phyloP scores from a whole-genome alignment of 495 filamentous ascomycete species.

The Hypoxylon rickii region DNA sequence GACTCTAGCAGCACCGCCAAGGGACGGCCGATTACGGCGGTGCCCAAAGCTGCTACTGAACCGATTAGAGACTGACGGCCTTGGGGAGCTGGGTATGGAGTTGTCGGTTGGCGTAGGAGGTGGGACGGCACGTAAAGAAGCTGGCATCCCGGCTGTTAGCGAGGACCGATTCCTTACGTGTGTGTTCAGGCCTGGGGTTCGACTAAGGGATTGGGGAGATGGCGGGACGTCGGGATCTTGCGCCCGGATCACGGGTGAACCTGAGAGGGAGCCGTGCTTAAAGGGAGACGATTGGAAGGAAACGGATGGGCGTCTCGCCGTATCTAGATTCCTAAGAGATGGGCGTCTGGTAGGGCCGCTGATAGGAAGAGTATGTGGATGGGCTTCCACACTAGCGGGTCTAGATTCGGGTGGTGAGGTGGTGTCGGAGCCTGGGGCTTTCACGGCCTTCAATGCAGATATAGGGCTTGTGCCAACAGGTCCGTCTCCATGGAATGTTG shows the following conservation, averaged over 20 bases:
- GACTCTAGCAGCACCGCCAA: conserved; percentile 67
- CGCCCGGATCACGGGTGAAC: conserved; percentile 66
- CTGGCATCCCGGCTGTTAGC: conserved; percentile 66
- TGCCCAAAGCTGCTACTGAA: conserved; percentile 73
- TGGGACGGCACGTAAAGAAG: conserved; percentile 60
- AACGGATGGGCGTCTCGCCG: conserved; percentile 70
- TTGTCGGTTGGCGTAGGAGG: conserved; percentile 60
- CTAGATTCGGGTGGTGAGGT: conserved; percentile 67
- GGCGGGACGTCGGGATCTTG: conserved; percentile 48
- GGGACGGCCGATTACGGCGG: conserved; percentile 74
- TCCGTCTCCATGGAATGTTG: conserved; percentile 86
- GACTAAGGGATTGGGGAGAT: conserved; percentile 65
- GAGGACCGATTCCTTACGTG: conserved; percentile 72
- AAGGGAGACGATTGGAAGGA: conserved; percentile 84
- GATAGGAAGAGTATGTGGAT: conserved; percentile 53
- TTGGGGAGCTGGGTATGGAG: conserved; percentile 68
- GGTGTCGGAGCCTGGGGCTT: conserved; percentile 57
- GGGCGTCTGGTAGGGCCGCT: conserved; percentile 34
- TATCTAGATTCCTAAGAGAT: conserved; percentile 52
- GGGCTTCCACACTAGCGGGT: conserved; percentile 54
- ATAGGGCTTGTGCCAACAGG: conserved; percentile 81
- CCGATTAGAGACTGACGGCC: conserved; percentile 77
- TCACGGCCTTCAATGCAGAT: conserved; percentile 76
- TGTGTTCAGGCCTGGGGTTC: conserved; percentile 55
- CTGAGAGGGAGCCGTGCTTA: conserved; percentile 90